phyloP scores from a whole-genome alignment of 805 yeast species.

The Yarrowia keelungensis region DNA sequence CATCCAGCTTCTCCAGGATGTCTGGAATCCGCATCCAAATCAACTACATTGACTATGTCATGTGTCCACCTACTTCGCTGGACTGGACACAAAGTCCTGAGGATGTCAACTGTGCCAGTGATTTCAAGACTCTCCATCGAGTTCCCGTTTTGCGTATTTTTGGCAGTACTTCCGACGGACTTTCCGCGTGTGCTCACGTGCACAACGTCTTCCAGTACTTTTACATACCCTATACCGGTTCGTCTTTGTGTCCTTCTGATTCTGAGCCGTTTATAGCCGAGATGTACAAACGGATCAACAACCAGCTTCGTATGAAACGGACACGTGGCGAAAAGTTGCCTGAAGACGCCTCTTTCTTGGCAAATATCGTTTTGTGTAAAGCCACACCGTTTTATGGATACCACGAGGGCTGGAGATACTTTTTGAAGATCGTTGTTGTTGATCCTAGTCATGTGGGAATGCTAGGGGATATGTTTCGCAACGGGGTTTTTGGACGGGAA shows the following conservation, averaged over 20 bases:
- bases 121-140: neutral
- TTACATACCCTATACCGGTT: slow-evolving; percentile 66
- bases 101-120: neutral
- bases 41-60: slow-evolving; percentile 35
- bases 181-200: slow-evolving; percentile 68
- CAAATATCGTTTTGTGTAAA: slow-evolving; percentile 53
- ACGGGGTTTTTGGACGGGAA: slow-evolving; percentile 54
- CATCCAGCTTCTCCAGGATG: neutral
- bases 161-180: slow-evolving; percentile 52
- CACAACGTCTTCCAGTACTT: slow-evolving; percentile 88
- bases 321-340: slow-evolving; percentile 43
- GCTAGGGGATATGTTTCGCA: slow-evolving; percentile 59
- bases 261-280: slow-evolving; percentile 41
- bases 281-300: slow-evolving; percentile 45
- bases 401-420: slow-evolving; percentile 66
- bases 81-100: neutral
- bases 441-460: slow-evolving; percentile 67
- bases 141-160: slow-evolving; percentile 5
- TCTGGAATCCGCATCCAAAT: slow-evolving; percentile 27
- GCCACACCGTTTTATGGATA: slow-evolving; percentile 88
- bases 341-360: slow-evolving; percentile 45
- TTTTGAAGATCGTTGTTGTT: slow-evolving; percentile 70
- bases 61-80: slow-evolving; percentile 10
- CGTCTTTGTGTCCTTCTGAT: slow-evolving; percentile 42
- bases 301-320: slow-evolving; percentile 45